These are phyloP conservation scores for Davidsoniella australis DNA, from an alignment of 2,329 filamentous ascomycete species.

Conservation along the genomic window DNA sequence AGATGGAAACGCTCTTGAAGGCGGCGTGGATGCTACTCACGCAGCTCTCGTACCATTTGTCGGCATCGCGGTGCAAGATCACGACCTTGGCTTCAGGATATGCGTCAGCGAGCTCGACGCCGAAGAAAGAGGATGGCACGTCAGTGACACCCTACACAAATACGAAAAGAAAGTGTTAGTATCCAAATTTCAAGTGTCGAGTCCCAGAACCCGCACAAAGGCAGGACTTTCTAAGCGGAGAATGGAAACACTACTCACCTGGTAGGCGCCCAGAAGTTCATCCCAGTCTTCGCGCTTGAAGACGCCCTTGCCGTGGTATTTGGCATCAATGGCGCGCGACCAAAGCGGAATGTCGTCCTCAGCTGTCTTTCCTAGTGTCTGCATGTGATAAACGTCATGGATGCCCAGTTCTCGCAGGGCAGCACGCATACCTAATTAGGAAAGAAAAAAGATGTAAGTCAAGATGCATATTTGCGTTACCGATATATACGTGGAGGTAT, in stretches of 20 bases:
- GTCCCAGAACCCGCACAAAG: not conserved
- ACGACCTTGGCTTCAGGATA: slow-evolving; percentile 24
- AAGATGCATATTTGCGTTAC: too few species aligned
- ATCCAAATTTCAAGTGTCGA: too few species aligned
- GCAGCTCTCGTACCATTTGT: slow-evolving; percentile 22
- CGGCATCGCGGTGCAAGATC: slow-evolving; percentile 24
- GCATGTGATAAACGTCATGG: slow-evolving; percentile 23
- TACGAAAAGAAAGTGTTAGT: slow-evolving; percentile 18
- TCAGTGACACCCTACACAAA: slow-evolving; percentile 36
- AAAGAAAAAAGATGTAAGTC: too few species aligned
- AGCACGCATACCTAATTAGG: slow-evolving; percentile 19
- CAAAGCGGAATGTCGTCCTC: slow-evolving; percentile 14
- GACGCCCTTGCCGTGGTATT: slow-evolving; percentile 14
- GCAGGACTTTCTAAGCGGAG: too few species aligned
- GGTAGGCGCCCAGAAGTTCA: slow-evolving; percentile 26
- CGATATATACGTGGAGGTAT: too few species aligned
- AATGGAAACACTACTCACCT: slow-evolving; percentile 14
- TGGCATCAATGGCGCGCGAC: slow-evolving; percentile 16
- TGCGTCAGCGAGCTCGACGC: slow-evolving; percentile 20
- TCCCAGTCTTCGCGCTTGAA: slow-evolving; percentile 28
- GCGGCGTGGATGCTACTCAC: slow-evolving; percentile 16
- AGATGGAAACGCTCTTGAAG: slow-evolving; percentile 11
- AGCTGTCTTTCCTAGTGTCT: slow-evolving; percentile 13
- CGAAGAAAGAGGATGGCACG: slow-evolving; percentile 37
- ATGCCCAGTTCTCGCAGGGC: slow-evolving; percentile 22